These are phyloP conservation scores for Lipomyces chichibuensis DNA, from an alignment of 805 yeast genomes.

Conservation along the genomic window DNA sequence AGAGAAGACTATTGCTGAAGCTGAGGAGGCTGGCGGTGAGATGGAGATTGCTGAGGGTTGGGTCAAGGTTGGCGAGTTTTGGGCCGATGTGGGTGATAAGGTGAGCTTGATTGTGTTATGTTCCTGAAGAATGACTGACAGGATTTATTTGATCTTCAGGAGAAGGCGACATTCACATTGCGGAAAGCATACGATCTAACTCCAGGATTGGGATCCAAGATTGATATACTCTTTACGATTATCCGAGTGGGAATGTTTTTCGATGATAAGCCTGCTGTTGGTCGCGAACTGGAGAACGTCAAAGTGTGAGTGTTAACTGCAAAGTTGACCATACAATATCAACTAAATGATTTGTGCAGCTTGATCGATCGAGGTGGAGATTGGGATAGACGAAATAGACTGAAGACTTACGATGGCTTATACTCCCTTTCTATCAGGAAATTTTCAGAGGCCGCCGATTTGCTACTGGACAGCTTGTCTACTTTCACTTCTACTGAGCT, in stretches of 20 bases:
- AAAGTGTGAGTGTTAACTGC: conserved; percentile 44
- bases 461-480: conserved; percentile 87
- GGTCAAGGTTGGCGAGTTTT: conserved; percentile 83
- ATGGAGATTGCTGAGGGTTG: conserved; percentile 75
- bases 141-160: conserved; percentile 6
- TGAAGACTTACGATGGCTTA: conserved; percentile 87
- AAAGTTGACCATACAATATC: background rate
- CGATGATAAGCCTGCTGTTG: conserved; percentile 70
- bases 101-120: conserved; percentile 45
- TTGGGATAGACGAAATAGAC: conserved; percentile 97
- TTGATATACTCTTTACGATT: conserved; percentile 80
- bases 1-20: conserved; percentile 50
- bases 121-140: background rate
- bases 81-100: conserved; percentile 81
- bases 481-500: conserved; percentile 94
- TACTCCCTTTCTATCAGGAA: conserved; percentile 82
- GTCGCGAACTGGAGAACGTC: conserved; percentile 72
- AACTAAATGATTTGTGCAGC: conserved; percentile 7
- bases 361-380: conserved; percentile 97
- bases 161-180: conserved; percentile 29
- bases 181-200: conserved; percentile 72
- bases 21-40: conserved; percentile 82
- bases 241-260: conserved; percentile 88
- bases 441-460: conserved; percentile 79
- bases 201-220: conserved; percentile 86